These are phyloP conservation scores for Craterostigma plantagineum DNA, from an alignment of 257 asterid species.

Conservation along the genomic window DNA sequence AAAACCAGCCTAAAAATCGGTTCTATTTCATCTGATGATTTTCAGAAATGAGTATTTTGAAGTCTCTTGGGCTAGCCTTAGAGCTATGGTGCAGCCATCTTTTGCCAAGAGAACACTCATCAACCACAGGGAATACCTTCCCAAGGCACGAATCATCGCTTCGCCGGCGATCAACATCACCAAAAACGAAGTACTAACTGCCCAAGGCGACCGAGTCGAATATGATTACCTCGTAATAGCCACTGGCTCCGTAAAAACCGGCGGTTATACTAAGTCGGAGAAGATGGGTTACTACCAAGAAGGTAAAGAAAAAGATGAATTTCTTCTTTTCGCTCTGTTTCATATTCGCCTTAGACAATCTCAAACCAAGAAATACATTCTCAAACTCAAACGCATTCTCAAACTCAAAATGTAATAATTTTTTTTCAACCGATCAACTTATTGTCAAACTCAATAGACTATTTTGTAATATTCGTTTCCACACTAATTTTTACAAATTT, in stretches of 20 bases:
- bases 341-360: too few species aligned
- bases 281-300: slow-evolving; percentile 38
- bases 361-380: too few species aligned
- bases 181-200: slow-evolving; percentile 34
- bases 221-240: slow-evolving; percentile 84
- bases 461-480: too few species aligned
- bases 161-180: slow-evolving; percentile 49
- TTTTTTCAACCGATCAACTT: too few species aligned
- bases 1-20: too few species aligned
- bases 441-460: too few species aligned
- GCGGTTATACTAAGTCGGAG: slow-evolving; percentile 25
- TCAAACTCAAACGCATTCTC: too few species aligned
- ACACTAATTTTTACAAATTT: too few species aligned
- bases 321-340: too few species aligned
- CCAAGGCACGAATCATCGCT: slow-evolving; percentile 32
- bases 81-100: slow-evolving; percentile 72
- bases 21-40: too few species aligned
- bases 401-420: too few species aligned
- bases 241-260: slow-evolving; percentile 46
- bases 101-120: slow-evolving; percentile 58
- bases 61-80: slow-evolving; percentile 68
- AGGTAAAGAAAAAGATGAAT: slow-evolving; percentile 18
- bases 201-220: slow-evolving; percentile 29
- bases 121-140: slow-evolving; percentile 56
- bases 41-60: slow-evolving; percentile 76